Evolutionary conservation across 2,329 filamentous ascomycete species (phyloP), one percentile per base, ranked within the genome.

Genomic region (Parastagonospora nodorum): DNA sequence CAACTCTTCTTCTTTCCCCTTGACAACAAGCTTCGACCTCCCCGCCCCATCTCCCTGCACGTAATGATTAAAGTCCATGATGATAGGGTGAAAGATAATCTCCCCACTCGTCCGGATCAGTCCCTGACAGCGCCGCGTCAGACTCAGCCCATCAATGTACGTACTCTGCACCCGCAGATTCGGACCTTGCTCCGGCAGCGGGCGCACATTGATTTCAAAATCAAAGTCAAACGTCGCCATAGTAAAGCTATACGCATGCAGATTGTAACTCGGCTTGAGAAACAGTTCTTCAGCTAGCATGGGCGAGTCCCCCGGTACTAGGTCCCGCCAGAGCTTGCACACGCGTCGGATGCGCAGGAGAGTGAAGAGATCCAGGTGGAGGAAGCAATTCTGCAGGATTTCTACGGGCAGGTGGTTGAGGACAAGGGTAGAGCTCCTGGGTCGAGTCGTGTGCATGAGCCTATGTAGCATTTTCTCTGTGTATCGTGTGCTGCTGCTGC

Each of bases 401-500:
- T 60, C 57, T n/a, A 45, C 38, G 6, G 57, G 57, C 3, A 60
- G 51, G 31, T 50, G 33, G 44, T 46, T 48, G 30, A 58, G 45
- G 33, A 19, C 19, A 15, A 40, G 28, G 10, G 29, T 32, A 4
- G 37, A 33, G 14, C 24, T 14, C 12, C 32, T 36, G 14, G 44
- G 6, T 14, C 38, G 43, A 15, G 42, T 29, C 8, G 47, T 27
- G 32, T 33, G 29, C 5, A 33, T 37, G 40, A 60, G 55, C 47
- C 53, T 57, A 12, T 60, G 57, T 11, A 55, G 42, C 24, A 60
- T 46, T 24, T 51, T 53, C 28, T 55, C 55, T 12, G 57, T 55
- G 37, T 60, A 60, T 36, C 56, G 55, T 29, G 48, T 51, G n/a
- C 51, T 55, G 50, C 57, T 60, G 35, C 50, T 58, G 6, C 57